Evolutionary conservation across 163 green algal genomes (phyloP).

Genomic region (Chloroidium sp.): DNA sequence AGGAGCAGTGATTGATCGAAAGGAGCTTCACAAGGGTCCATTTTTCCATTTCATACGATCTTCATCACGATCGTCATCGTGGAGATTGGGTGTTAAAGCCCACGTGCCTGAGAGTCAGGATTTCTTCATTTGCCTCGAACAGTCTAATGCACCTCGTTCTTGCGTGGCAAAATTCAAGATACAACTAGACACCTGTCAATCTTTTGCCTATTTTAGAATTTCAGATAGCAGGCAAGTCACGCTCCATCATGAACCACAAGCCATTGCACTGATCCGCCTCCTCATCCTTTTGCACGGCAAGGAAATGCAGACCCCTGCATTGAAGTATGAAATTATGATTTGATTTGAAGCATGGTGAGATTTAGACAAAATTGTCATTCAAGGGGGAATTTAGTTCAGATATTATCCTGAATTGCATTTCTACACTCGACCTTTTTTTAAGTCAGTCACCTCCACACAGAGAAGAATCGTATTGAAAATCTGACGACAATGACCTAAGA

Average conservation of each 20-base stretch:
- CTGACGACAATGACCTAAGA: not conserved
- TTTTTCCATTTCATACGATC: too few relatives aligned
- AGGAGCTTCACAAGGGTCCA: too few relatives aligned
- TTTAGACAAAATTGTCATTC: not conserved
- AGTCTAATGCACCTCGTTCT: too few relatives aligned
- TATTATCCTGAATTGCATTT: not conserved
- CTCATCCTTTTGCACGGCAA: constrained; percentile 78
- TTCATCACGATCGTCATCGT: too few relatives aligned
- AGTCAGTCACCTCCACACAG: not conserved
- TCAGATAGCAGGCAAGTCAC: constrained; percentile 54
- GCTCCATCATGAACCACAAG: constrained; percentile 81
- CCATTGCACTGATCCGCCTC: constrained; percentile 74
- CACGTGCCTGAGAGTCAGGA: too few relatives aligned
- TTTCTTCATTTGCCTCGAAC: too few relatives aligned
- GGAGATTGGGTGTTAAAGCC: too few relatives aligned
- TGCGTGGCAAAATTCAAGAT: too few relatives aligned
- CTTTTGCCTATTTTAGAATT: not conserved
- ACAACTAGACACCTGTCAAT: too few relatives aligned
- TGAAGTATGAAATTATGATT: not conserved
- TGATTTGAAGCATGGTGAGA: not conserved
- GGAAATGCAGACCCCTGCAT: constrained; percentile 79
- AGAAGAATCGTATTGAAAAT: not conserved
- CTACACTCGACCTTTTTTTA: not conserved
- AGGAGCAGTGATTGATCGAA: too few relatives aligned
- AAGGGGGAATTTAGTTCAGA: not conserved